Conservation (phyloP, 2,329 filamentous ascomycete genomes). For the Phoma herbarum region DNA sequence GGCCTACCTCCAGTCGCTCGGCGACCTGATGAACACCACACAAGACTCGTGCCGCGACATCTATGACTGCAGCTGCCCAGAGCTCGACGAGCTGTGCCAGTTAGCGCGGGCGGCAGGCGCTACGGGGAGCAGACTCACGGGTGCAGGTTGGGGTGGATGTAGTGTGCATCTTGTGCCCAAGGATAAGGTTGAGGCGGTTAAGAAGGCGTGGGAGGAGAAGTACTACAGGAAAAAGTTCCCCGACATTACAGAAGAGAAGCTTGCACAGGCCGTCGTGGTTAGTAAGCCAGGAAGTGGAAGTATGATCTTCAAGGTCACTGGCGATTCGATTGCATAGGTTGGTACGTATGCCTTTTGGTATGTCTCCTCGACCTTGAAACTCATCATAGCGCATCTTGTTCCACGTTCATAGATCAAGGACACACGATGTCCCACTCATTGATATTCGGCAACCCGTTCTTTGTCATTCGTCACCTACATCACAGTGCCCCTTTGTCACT, state of each 20-base stretch:
- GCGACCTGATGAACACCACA: constrained; percentile 85
- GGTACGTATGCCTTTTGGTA: too few relatives aligned
- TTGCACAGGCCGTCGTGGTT: constrained; percentile 82
- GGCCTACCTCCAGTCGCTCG: constrained; percentile 76
- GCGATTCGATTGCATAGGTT: constrained; percentile 41
- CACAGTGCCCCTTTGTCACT: constrained; percentile 2
- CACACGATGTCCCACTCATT: not conserved
- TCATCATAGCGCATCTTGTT: constrained; percentile 4
- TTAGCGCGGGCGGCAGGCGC: constrained; percentile 81
- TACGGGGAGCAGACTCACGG: constrained; percentile 86
- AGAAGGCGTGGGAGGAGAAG: constrained; percentile 76
- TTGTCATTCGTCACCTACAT: not conserved
- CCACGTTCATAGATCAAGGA: constrained; percentile 5
- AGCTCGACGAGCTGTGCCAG: constrained; percentile 87
- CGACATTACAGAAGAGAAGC: constrained; percentile 74
- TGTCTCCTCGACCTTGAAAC: not conserved
- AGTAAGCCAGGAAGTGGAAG: constrained; percentile 83
- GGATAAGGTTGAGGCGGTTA: constrained; percentile 80
- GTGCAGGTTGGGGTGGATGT: constrained; percentile 96
- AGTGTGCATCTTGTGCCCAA: constrained; percentile 91
- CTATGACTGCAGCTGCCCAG: constrained; percentile 91
- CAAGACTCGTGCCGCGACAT: constrained; percentile 86
- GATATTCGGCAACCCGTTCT: too few relatives aligned
- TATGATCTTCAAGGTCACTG: constrained; percentile 48
- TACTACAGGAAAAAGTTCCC: constrained; percentile 82